Conservation (phyloP, 2,329 filamentous ascomycete genomes). For the Raffaelea arxii region DNA sequence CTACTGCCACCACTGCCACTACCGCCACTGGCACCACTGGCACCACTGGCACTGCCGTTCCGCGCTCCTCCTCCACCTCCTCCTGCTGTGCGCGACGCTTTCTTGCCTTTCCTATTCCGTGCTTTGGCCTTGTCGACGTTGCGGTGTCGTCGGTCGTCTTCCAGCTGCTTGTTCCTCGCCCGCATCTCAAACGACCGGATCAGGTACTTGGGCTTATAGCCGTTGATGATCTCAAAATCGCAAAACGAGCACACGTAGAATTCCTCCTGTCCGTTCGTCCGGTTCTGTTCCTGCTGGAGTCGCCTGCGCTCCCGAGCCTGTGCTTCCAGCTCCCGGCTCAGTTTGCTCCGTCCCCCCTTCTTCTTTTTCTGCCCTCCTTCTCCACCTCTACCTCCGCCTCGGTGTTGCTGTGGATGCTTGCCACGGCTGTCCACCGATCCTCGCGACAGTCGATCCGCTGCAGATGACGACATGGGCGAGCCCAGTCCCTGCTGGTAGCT, state of each 20-base stretch:
- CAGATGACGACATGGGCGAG: too few species aligned
- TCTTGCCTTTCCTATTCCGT: slow-evolving; percentile 84
- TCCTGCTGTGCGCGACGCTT: too few species aligned
- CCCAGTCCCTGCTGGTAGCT: too few species aligned
- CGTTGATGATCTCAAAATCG: slow-evolving; percentile 94
- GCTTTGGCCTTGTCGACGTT: slow-evolving; percentile 88
- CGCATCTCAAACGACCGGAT: slow-evolving; percentile 93
- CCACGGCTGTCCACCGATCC: too few species aligned
- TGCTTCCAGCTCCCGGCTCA: slow-evolving; percentile 60
- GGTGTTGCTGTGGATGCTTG: too few species aligned
- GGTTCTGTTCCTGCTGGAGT: slow-evolving; percentile 67
- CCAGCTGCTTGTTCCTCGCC: slow-evolving; percentile 73
- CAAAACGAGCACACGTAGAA: slow-evolving; percentile 97
- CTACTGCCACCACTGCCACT: too few species aligned
- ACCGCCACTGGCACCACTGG: too few species aligned
- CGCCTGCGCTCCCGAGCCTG: slow-evolving; percentile 71
- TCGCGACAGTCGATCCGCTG: too few species aligned
- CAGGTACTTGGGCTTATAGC: slow-evolving; percentile 71
- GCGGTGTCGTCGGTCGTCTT: slow-evolving; percentile 76
- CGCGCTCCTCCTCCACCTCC: too few species aligned
- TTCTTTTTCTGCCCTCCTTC: slow-evolving; percentile 19
- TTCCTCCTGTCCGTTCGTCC: slow-evolving; percentile 68
- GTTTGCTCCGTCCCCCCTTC: slow-evolving; percentile 57
- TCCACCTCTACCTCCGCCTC: background rate
- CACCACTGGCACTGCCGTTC: too few species aligned